Conservation (phyloP, 371 early-diverging fungal genomes). For the Conidiobolus incongruus region DNA sequence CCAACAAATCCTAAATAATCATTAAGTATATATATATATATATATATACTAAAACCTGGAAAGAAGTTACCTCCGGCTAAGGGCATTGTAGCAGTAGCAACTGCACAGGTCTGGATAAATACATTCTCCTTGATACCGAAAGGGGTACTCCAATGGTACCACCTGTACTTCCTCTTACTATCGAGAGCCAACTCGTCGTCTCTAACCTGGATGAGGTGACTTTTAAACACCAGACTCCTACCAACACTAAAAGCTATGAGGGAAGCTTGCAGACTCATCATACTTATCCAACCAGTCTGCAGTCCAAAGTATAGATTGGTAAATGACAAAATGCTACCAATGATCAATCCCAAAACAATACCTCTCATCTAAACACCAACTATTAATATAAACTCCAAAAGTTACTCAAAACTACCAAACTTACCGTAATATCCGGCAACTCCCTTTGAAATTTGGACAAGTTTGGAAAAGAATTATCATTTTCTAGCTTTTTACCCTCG, state of each 20-base stretch:
- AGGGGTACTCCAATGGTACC: conserved; percentile 8
- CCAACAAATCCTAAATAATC: conserved; percentile 36
- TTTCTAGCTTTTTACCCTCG: background rate
- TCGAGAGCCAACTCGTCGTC: too few relatives aligned
- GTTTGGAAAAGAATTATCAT: background rate
- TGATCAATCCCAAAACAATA: conserved; percentile 28
- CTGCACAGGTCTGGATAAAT: conserved; percentile 54
- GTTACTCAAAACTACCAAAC: background rate
- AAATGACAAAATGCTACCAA: conserved; percentile 51
- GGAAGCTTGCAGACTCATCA: conserved; percentile 72
- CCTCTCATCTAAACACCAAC: conserved; percentile 19
- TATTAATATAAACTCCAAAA: background rate
- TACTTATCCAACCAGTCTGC: conserved; percentile 69
- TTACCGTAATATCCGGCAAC: background rate
- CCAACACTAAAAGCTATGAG: conserved; percentile 47
- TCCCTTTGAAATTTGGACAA: background rate
- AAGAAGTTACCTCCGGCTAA: conserved; percentile 30
- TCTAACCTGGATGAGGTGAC: too few relatives aligned
- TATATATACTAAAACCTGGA: background rate
- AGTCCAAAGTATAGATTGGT: conserved; percentile 72
- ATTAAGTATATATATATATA: background rate
- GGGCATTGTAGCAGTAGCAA: conserved; percentile 72
- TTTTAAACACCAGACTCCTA: too few relatives aligned
- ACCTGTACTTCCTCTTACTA: background rate
- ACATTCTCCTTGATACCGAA: conserved; percentile 64